Evolutionary conservation across 1,284 basidiomycete genomes (phyloP).

Genomic region (Neonothopanus nambi): DNA sequence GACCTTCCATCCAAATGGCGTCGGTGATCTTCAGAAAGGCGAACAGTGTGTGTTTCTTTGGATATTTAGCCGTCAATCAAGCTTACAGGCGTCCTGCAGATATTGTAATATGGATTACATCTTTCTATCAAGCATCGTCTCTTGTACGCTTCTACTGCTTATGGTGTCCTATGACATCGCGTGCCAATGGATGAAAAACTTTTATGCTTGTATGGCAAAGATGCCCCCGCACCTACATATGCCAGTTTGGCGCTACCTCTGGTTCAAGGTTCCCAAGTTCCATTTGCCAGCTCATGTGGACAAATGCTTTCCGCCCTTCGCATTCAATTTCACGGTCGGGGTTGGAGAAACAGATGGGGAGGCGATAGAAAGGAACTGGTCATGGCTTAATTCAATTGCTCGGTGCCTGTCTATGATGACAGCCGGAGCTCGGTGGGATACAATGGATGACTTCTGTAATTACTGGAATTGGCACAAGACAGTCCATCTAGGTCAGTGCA

Average conservation of each 20-base stretch:
- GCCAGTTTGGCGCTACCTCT: neutral
- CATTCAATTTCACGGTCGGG: constrained; percentile 14
- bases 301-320: constrained; percentile 11
- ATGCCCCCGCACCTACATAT: constrained; percentile 9
- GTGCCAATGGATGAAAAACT: constrained; percentile 16
- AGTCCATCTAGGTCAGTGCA: neutral
- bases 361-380: constrained; percentile 14
- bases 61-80: too few species aligned
- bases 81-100: neutral
- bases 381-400: constrained; percentile 13
- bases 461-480: constrained; percentile 16
- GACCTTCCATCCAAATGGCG: constrained; percentile 19
- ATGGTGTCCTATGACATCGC: constrained; percentile 20
- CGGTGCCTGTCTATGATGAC: constrained; percentile 13
- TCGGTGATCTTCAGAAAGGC: constrained; percentile 24
- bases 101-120: constrained; percentile 22
- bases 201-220: constrained; percentile 7
- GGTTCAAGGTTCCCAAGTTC: constrained; percentile 17
- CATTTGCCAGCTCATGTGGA: constrained; percentile 17
- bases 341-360: constrained; percentile 18
- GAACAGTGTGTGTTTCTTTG: constrained; percentile 13
- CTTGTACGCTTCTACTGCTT: neutral
- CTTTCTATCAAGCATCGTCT: constrained; percentile 11
- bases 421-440: constrained; percentile 12
- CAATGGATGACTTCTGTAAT: constrained; percentile 17